Conservation (phyloP, 2,329 filamentous ascomycete species). For the Colletotrichum sp. region DNA sequence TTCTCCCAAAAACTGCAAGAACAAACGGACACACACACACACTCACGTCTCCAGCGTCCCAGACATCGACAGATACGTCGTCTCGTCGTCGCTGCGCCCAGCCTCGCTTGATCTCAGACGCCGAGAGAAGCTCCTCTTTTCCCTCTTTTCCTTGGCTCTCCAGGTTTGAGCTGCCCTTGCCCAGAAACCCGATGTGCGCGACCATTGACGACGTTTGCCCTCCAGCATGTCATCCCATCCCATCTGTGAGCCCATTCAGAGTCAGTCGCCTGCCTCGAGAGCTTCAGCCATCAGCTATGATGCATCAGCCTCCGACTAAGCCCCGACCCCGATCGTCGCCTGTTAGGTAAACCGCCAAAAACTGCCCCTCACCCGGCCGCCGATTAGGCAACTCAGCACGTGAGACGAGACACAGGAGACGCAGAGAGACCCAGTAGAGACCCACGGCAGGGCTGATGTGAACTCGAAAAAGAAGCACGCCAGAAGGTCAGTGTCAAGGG, state of each 20-base stretch:
- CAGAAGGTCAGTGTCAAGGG: not conserved
- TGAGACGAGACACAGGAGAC: slow-evolving; percentile 1
- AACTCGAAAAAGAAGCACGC: not conserved
- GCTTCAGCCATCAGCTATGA: not conserved
- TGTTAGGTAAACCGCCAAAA: not conserved
- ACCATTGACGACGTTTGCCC: slow-evolving; percentile 15
- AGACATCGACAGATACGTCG: not conserved
- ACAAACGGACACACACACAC: not conserved
- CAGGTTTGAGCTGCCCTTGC: slow-evolving; percentile 9
- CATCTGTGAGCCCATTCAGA: slow-evolving; percentile 14
- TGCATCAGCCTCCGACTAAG: slow-evolving; percentile 1
- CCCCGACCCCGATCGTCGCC: slow-evolving; percentile 5
- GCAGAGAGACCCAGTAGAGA: not conserved
- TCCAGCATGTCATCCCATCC: slow-evolving; percentile 9
- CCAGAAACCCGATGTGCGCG: slow-evolving; percentile 11
- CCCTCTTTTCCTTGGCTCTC: not conserved
- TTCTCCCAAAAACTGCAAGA: not conserved
- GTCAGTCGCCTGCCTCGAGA: not conserved
- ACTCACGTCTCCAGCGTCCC: not conserved
- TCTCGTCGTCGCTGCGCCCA: not conserved
- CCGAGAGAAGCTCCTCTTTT: slow-evolving; percentile 6
- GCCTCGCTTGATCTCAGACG: slow-evolving; percentile 7
- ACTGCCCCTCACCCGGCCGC: not conserved
- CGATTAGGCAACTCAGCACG: not conserved
- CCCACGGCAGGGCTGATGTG: not conserved